phyloP scores from a whole-genome alignment of 2,329 filamentous ascomycete species.

The Scedosporium apiospermum region DNA sequence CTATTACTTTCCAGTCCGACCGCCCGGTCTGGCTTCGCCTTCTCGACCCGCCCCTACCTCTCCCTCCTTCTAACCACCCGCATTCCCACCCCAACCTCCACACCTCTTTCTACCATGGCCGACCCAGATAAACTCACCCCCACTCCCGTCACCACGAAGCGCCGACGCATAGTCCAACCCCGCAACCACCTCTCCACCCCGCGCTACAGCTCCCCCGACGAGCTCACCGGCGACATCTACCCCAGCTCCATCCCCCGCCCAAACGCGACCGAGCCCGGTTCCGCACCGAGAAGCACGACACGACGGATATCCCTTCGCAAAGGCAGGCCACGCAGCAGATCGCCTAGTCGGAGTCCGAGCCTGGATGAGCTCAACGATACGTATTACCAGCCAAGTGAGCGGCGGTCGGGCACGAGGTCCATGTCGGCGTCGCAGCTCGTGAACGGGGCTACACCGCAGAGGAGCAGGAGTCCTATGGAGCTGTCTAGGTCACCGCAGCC shows the following conservation, averaged over 20 bases:
- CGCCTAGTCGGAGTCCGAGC: slow-evolving; percentile 12
- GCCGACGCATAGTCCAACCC: not conserved
- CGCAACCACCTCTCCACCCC: not conserved
- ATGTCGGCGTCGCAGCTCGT: not conserved
- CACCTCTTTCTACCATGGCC: not conserved
- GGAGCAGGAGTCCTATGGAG: not conserved
- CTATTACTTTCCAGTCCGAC: too few relatives aligned
- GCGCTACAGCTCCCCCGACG: slow-evolving; percentile 5
- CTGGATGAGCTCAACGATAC: slow-evolving; percentile 14
- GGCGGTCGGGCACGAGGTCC: not conserved
- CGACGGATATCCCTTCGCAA: slow-evolving; percentile 10
- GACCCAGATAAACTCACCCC: not conserved
- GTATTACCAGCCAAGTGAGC: slow-evolving; percentile 8
- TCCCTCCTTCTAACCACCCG: not conserved
- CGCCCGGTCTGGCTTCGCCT: not conserved
- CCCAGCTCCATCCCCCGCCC: slow-evolving; percentile 2
- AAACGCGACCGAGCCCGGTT: not conserved
- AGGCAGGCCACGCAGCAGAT: slow-evolving; percentile 9
- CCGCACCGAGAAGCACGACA: slow-evolving; percentile 1
- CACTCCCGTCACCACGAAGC: not conserved
- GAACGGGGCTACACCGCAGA: not conserved
- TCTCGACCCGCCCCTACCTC: not conserved
- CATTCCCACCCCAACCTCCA: not conserved
- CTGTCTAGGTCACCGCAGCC: not conserved
- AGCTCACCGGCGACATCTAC: slow-evolving; percentile 3